Evolutionary conservation across 129 eudicot genomes (phyloP).

Genomic region (Mikania micrantha): DNA sequence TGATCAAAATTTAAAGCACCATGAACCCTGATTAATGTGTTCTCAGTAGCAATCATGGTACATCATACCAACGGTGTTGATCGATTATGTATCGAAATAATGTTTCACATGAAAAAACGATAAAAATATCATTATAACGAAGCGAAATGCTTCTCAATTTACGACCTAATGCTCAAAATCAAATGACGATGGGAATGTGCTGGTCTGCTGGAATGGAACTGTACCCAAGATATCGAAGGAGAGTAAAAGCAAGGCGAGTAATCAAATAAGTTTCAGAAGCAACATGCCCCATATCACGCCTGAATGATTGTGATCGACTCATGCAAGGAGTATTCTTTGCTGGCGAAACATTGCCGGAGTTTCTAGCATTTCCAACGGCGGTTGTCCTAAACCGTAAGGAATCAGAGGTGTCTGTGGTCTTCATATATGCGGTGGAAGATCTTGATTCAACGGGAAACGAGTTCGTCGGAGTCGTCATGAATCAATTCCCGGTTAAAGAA

Average conservation of each 20-base stretch:
- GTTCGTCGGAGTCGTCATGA: constrained; percentile 17
- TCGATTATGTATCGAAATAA: background rate
- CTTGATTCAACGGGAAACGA: background rate
- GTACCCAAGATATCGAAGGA: constrained; percentile 83
- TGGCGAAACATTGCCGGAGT: constrained; percentile 4
- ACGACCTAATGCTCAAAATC: background rate
- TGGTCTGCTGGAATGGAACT: background rate
- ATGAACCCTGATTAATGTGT: background rate
- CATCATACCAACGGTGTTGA: too few species aligned
- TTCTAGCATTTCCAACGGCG: constrained; percentile 2
- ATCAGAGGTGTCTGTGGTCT: background rate
- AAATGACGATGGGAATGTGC: background rate
- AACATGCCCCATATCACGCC: constrained; percentile 59
- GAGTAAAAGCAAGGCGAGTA: constrained; percentile 57
- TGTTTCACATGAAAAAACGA: background rate
- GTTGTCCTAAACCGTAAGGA: constrained; percentile 15
- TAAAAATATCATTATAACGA: background rate
- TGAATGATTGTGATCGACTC: constrained; percentile 39
- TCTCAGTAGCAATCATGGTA: background rate
- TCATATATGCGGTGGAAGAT: background rate
- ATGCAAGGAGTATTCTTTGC: background rate
- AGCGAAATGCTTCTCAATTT: background rate
- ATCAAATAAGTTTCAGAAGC: constrained; percentile 78
- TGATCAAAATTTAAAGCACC: background rate
- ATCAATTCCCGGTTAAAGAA: background rate